Evolutionary conservation across 805 yeast species (phyloP), one percentile per base, ranked within the genome.

Genomic region (Naumovozyma baii): DNA sequence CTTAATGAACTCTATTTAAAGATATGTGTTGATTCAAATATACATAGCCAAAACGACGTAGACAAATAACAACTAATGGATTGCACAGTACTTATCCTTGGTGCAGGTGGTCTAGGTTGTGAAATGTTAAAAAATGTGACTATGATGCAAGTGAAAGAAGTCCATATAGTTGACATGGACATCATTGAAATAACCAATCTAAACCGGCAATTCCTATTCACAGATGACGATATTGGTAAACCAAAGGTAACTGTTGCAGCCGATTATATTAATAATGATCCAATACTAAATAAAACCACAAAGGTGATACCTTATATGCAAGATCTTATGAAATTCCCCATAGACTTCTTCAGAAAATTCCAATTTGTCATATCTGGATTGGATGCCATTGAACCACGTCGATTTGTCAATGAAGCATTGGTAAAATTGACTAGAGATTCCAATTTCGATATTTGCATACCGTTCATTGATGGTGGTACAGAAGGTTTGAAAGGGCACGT

Each of bases 91-190:
- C 65, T 85, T 22, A 69, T 87, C 59, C 80, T 88, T 2, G 96
- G 96, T 0, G 95, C 96, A 1, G 96, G 96, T 13, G 96, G 96
- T 1, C 80, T 88, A 39, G 96, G 96, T 1, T 88, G 96, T 61
- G 96, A 87, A 55, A 67, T 87, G 30, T 66, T 87, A 40, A 88
- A 88, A 59, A 80, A 87, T 54, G 62, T 88, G 32, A 77, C 83
- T 1, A 65, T 84, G 59, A 76, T 79, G 20, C 31, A 38, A 4
- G 47, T 49, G 43, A 83, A 81, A 1, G 83, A 82, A 49, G 80
- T 87, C 38, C 92, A 83, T 55, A 74, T 88, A 14, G 83, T 87
- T 10, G 98, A 90, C 60, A 71, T 90, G 54, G 98, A 90, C 58
- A 90, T 96, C 2, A 83, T 90, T 47, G 96, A 94, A 48, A 66